Base-by-base conservation (phyloP, 768 basidiomycete genomes). In the Megacollybia marginata region DNA sequence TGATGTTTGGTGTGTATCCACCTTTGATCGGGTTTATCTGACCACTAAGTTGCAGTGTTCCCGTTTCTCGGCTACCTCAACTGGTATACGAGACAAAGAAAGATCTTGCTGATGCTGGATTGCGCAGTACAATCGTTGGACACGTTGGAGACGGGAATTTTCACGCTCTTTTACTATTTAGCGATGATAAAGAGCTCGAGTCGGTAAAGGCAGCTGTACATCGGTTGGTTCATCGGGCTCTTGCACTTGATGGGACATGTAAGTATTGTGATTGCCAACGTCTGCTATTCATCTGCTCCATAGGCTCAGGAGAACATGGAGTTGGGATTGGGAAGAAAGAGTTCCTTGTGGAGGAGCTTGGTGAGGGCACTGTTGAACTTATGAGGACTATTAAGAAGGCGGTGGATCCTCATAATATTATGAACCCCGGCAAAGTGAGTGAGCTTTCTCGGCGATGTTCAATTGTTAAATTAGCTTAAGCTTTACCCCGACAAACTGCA, bases 231-330 rank as follows among this genome's bases (percentile, higher is more conserved):
- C 71, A 80, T 54, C 76, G 85, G n/a, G 87, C 87, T 4, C 71
- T 90, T 35, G 70, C 73, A 12, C 67, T 88, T 49, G 88, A 88
- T 53, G 88, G 88, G 42, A 89, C 88, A 16, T 89, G 87, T 85
- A 54, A 54, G 82, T 65, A 16, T 32, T 42, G 9, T 28, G 5
- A 15, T 1, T 33, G 16, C 28, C 20, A 33, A 18, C 7, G 15
- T 32, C 40, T 46, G 6, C n/a, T 28, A 19, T 54, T 15, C 15
- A 44, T n/a, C 36, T 8, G 6, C 43, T 23, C 48, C 48, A 9
- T 53, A 88, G 85, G 85, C 56, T 88, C 86, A 4, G 88, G 89
- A 9, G 90, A 93, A 62, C 91, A 93, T 62, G 91, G 91, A 0
- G 85, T 93, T 12, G 91, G 92, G 1, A 65, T 92, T 7, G 91